Conservation (phyloP, 176 grass and related monocot genomes). For the Zizania latifolia region DNA sequence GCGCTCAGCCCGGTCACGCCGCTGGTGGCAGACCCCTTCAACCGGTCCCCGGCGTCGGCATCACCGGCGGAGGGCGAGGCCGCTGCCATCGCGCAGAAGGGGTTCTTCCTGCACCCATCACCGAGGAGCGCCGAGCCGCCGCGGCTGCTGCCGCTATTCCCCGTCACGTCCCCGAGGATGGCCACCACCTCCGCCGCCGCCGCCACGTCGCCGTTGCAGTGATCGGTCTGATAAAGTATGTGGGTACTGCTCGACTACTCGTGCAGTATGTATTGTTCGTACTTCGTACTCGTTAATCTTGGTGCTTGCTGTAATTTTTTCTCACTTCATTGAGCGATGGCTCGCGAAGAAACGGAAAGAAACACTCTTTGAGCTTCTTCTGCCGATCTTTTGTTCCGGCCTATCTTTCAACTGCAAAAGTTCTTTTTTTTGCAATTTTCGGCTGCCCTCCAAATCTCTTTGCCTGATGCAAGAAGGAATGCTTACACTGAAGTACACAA, state of each 20-base stretch:
- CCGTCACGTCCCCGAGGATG: slow-evolving; percentile 67
- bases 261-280: neutral
- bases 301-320: slow-evolving; percentile 41
- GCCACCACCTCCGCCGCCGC: neutral
- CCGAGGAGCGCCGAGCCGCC: slow-evolving; percentile 65
- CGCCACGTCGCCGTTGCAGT: slow-evolving; percentile 11
- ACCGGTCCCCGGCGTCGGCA: slow-evolving; percentile 46
- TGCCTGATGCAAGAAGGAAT: neutral
- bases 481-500: neutral
- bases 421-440: slow-evolving; percentile 11
- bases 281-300: neutral
- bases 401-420: neutral
- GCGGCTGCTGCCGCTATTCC: slow-evolving; percentile 80
- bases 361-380: slow-evolving; percentile 35
- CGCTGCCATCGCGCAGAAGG: slow-evolving; percentile 60
- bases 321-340: slow-evolving; percentile 30
- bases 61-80: slow-evolving; percentile 31
- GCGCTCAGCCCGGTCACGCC: slow-evolving; percentile 81
- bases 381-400: neutral
- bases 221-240: neutral
- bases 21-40: slow-evolving; percentile 64
- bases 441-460: neutral
- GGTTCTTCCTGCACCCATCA: slow-evolving; percentile 82
- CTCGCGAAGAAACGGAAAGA: slow-evolving; percentile 31
- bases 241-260: neutral